Conservation (phyloP, 2,329 filamentous ascomycete genomes). For the Verticillium zaregamsianum region DNA sequence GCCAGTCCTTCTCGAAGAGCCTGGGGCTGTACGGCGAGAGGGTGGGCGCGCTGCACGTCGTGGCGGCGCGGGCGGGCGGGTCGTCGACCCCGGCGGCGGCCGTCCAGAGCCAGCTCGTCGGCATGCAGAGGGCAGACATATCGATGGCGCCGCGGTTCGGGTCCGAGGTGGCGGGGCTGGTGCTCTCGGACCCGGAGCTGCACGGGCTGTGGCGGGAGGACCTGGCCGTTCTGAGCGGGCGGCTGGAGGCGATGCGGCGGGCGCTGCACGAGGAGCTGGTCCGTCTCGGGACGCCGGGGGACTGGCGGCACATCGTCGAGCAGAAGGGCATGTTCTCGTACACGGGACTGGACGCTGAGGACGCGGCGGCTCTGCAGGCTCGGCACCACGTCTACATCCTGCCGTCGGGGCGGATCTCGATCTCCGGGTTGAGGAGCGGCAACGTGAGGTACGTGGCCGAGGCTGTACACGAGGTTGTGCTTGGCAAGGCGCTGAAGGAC, state of each 20-base stretch:
- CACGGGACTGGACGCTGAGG: conserved; percentile 34
- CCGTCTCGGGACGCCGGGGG: conserved; percentile 23
- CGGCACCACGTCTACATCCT: conserved; percentile 2
- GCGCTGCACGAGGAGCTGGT: conserved; percentile 24
- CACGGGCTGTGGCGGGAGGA: conserved; percentile 26
- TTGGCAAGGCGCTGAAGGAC: too few species aligned
- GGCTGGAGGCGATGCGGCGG: conserved; percentile 28
- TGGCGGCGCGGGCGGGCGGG: background rate
- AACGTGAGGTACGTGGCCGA: background rate
- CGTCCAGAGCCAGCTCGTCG: background rate
- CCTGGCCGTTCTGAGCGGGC: conserved; percentile 26
- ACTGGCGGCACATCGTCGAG: conserved; percentile 27
- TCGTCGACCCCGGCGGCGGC: too few species aligned
- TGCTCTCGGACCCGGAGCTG: conserved; percentile 21
- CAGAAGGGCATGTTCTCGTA: conserved; percentile 35
- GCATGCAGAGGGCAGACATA: background rate
- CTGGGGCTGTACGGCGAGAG: conserved; percentile 25
- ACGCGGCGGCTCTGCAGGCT: background rate
- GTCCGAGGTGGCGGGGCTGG: conserved; percentile 20
- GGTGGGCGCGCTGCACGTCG: conserved; percentile 14
- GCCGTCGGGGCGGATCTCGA: background rate
- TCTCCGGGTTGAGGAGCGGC: background rate
- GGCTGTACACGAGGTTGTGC: background rate
- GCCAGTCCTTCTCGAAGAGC: conserved; percentile 24
- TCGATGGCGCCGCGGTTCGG: background rate